Evolutionary conservation across 176 grass and related monocot species (phyloP).

Genomic region (Hsuehochloa calcarea): DNA sequence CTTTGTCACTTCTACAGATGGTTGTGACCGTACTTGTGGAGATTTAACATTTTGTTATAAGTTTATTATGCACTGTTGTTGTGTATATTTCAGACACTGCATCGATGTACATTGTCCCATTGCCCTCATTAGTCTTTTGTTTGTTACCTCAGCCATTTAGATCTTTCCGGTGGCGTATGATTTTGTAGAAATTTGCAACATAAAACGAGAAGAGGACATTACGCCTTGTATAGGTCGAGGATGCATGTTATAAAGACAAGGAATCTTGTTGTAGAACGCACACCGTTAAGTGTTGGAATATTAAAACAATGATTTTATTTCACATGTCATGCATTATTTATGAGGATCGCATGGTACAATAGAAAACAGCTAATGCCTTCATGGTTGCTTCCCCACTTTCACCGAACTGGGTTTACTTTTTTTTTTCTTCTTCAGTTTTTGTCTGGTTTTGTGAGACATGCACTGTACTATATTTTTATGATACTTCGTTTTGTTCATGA

Average conservation of each 20-base stretch:
- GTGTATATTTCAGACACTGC: neutral
- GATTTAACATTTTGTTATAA: neutral
- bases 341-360: neutral
- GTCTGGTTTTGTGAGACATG: neutral
- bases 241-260: neutral
- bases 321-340: neutral
- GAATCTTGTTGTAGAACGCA: neutral
- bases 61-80: neutral
- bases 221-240: neutral
- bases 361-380: slow-evolving; percentile 3
- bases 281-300: neutral
- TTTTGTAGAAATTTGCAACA: neutral
- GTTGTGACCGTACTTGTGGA: neutral
- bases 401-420: neutral
- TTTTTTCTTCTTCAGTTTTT: neutral
- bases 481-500: slow-evolving; percentile 14
- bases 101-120: neutral
- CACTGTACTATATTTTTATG: neutral
- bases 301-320: neutral
- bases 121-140: neutral
- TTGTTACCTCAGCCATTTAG: neutral
- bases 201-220: neutral
- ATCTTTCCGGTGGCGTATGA: neutral
- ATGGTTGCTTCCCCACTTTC: neutral
- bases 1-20: neutral